Evolutionary conservation across 164 flowering plant species (phyloP), one percentile per base, ranked within the genome.

Genomic region (Annona cherimola): DNA sequence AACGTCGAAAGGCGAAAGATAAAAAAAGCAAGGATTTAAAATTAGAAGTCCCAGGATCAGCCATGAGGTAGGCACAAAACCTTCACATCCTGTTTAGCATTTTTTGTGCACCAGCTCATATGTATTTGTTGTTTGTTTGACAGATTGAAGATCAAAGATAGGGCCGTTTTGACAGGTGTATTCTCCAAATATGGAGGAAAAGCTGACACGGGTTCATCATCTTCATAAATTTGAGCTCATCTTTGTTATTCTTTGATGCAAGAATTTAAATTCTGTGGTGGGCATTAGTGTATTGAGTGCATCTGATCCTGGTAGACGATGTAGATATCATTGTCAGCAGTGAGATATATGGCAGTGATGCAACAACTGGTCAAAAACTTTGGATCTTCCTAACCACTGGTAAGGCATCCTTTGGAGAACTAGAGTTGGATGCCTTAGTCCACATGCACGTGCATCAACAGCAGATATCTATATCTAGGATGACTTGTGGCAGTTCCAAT

Each of bases 61-160:
- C 74, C 63, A 46, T 19, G 19, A 71, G 74, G 74, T 71, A 35
- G 19, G 44, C 11, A 42, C 5, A 19, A 4, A 26, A n/a, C 16
- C 43, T 3, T n/a, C 16, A 64, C 5, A 19, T 63, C 9, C 8
- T 63, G 9, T 4, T 63, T 20, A 63, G n/a, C 66, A 12, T 20
- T 12, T 1, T 42, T 3, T 63, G 66, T 63, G 9, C 40, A 26
- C 39, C n/a, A n/a, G n/a, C n/a, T n/a, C n/a, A n/a, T n/a, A n/a
- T n/a, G 19, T 42, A 35, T 55, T 40, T 26, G 20, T 55, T 9
- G 42, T 61, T 11, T 8, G 0, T 35, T n/a, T 35, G 63, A 57
- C 61, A 71, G 74, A 63, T 71, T 71, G 46, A 63, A 71, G 42
- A 46, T 71, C 61, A 45, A 40, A 45, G 74, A 71, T 59, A 71